Evolutionary conservation across 441 rosid genomes (phyloP).

Genomic region (Gossypium davidsonii): DNA sequence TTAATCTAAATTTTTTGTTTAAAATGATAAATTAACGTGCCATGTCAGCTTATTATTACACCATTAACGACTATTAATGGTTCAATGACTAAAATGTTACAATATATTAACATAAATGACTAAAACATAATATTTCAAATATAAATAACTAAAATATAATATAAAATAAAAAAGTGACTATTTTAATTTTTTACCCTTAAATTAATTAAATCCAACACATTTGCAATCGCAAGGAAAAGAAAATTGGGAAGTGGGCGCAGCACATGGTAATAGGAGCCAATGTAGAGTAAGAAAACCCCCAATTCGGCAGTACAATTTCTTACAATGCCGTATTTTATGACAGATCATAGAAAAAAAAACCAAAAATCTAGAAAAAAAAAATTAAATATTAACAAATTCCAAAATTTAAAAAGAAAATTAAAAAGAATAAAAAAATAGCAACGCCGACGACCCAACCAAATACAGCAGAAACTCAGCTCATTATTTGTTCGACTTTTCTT

Average conservation of each 20-base stretch:
- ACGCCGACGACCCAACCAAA: conserved; percentile 47
- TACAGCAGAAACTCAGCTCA: conserved; percentile 8
- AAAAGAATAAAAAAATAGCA: background rate
- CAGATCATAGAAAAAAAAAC: background rate
- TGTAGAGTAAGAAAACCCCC: background rate
- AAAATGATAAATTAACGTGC: too few relatives aligned
- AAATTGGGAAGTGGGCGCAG: background rate
- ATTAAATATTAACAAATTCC: background rate
- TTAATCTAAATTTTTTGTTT: too few relatives aligned
- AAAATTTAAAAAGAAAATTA: background rate
- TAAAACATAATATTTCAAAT: too few relatives aligned
- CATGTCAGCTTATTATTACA: too few relatives aligned
- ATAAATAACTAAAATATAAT: too few relatives aligned
- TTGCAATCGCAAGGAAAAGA: background rate
- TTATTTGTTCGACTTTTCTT: conserved; percentile 22
- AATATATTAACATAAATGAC: too few relatives aligned
- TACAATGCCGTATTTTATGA: conserved; percentile 23
- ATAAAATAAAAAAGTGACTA: rapidly evolving
- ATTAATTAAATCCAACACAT: background rate
- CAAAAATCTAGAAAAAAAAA: background rate
- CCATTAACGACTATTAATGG: too few relatives aligned
- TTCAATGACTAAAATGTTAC: too few relatives aligned
- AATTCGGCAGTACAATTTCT: conserved; percentile 13
- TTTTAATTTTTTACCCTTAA: too few relatives aligned
- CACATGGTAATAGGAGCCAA: background rate